Evolutionary conservation across 129 eudicot species (phyloP).

Genomic region (Erigeron canadensis): DNA sequence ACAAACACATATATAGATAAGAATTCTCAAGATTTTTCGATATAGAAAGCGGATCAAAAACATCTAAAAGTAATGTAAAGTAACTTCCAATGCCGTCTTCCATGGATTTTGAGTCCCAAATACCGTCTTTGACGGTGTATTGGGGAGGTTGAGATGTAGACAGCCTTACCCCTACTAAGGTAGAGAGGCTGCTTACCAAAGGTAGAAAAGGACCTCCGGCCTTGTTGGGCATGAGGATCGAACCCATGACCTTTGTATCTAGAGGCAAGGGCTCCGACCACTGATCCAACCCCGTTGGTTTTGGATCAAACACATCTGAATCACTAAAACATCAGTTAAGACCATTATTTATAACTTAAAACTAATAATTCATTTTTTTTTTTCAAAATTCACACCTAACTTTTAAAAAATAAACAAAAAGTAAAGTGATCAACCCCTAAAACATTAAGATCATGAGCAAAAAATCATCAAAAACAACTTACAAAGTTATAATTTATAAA

Average conservation of each 20-base stretch:
- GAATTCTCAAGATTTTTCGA: neutral
- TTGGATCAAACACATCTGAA: conserved; percentile 22
- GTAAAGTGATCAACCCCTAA: conserved; percentile 11
- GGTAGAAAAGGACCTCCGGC: too few species aligned
- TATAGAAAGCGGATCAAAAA: conserved; percentile 8
- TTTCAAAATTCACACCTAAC: conserved; percentile 19
- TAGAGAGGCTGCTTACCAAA: too few species aligned
- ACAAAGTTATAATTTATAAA: neutral
- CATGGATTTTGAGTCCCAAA: too few species aligned
- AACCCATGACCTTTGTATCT: too few species aligned
- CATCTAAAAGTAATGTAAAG: too few species aligned
- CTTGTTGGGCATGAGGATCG: too few species aligned
- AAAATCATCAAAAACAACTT: neutral
- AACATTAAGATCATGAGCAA: conserved; percentile 22
- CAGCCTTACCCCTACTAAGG: too few species aligned
- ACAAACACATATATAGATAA: neutral
- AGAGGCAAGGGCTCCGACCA: too few species aligned
- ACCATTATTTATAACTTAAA: conserved; percentile 1
- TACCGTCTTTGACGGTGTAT: too few species aligned
- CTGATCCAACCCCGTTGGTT: too few species aligned
- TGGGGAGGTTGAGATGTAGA: too few species aligned
- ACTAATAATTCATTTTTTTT: neutral
- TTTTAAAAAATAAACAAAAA: neutral
- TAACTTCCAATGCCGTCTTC: too few species aligned
- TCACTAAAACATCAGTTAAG: neutral